Evolutionary conservation across 768 basidiomycete species (phyloP).

Genomic region (Chalciporus sphaerocephalus): DNA sequence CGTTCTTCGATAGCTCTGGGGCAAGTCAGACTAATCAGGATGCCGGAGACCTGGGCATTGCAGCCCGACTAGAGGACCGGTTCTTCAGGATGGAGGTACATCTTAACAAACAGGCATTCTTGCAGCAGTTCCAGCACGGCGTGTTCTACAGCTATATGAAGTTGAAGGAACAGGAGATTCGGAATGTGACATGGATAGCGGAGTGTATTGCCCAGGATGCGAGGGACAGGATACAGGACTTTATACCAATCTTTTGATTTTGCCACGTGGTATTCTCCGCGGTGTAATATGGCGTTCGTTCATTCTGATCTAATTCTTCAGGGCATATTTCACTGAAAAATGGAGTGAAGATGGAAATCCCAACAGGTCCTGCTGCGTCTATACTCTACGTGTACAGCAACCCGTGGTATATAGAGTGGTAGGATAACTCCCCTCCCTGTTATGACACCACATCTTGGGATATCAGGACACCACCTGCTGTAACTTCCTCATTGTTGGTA

Average conservation of each 20-base stretch:
- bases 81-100: conserved; percentile 95
- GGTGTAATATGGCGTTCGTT: conserved; percentile 11
- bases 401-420: not conserved
- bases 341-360: too few species aligned
- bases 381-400: too few species aligned
- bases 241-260: conserved; percentile 86
- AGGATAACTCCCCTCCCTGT: not conserved
- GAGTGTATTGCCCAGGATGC: conserved; percentile 99
- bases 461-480: too few species aligned
- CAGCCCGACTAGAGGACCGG: conserved; percentile 79
- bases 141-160: conserved; percentile 92
- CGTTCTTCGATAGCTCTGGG: conserved; percentile 72
- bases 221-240: conserved; percentile 91
- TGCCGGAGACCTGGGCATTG: conserved; percentile 44
- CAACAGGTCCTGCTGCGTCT: too few species aligned
- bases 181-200: conserved; percentile 89
- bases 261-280: conserved; percentile 4
- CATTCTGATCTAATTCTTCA: not conserved
- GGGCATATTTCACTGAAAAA: too few species aligned
- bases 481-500: too few species aligned
- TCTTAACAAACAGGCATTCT: conserved; percentile 89
- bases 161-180: conserved; percentile 87
- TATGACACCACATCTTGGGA: not conserved
- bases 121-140: conserved; percentile 95
- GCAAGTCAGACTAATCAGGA: conserved; percentile 33